Percentiles rank a stretch among this genome's conserved stretches.
These are phyloP conservation scores for Cryptomeria japonica DNA, from an alignment of 75 land plant genomes.

Conservation along the genomic window DNA sequence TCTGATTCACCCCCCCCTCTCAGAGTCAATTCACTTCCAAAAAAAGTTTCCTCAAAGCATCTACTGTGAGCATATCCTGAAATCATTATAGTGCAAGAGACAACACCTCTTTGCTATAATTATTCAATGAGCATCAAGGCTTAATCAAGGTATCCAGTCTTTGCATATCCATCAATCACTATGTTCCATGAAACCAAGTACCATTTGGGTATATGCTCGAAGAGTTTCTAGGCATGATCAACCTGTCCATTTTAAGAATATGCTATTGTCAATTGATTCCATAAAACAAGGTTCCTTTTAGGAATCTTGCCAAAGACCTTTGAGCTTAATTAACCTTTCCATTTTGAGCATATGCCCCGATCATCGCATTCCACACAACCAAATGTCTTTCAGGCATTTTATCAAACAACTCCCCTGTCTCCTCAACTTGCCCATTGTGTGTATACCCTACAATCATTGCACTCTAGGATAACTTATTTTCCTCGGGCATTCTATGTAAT, in stretches of 20 bases:
- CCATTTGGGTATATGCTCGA: neutral
- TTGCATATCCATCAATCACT: constrained; percentile 16
- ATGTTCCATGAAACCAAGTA: constrained; percentile 1
- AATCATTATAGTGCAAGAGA: constrained; percentile 12
- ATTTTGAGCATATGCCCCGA: constrained; percentile 31
- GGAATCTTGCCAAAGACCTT: constrained; percentile 30
- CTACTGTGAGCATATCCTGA: constrained; percentile 4
- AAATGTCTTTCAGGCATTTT: constrained; percentile 10
- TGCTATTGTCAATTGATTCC: constrained; percentile 3
- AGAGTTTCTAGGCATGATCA: neutral
- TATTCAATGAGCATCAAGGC: constrained; percentile 10
- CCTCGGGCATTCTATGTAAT: neutral
- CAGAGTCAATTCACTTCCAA: no score
- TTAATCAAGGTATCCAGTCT: constrained; percentile 7
- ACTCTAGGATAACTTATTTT: constrained; percentile 30
- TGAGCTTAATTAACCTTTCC: constrained; percentile 29
- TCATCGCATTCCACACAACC: constrained; percentile 38
- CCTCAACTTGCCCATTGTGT: constrained; percentile 2
- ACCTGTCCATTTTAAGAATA: neutral
- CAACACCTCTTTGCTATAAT: neutral
- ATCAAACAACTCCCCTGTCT: constrained; percentile 10
- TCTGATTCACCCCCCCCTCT: no score
- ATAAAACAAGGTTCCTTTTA: constrained; percentile 29
- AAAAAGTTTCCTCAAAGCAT: neutral
- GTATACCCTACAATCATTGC: constrained; percentile 37